A percentile compares a stretch with the other conserved stretches of the same genome.
These are phyloP conservation scores for Aspergillus sp. DNA, from an alignment of 2,329 filamentous ascomycete species.

Conservation along the genomic window DNA sequence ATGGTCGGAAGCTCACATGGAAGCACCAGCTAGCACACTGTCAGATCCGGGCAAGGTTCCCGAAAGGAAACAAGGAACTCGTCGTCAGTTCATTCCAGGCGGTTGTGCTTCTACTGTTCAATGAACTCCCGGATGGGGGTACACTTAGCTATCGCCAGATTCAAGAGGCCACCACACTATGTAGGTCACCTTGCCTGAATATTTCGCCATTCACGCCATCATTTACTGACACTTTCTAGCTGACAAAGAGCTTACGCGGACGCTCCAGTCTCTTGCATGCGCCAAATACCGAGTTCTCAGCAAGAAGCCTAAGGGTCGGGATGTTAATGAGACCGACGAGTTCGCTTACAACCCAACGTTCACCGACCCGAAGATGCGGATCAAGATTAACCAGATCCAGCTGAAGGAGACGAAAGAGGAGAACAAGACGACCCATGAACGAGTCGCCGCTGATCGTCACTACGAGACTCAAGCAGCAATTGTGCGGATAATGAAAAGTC, in stretches of 20 bases:
- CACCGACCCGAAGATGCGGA: slow-evolving; percentile 75
- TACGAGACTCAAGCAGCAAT: slow-evolving; percentile 98
- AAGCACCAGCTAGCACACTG: slow-evolving; percentile 93
- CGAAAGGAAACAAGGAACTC: slow-evolving; percentile 79
- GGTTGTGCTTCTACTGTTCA: slow-evolving; percentile 87
- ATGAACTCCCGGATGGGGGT: slow-evolving; percentile 63
- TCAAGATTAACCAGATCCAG: slow-evolving; percentile 99
- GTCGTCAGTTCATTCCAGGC: slow-evolving; percentile 91
- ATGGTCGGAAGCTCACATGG: slow-evolving; percentile 82
- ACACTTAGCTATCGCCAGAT: slow-evolving; percentile 76
- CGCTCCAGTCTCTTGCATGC: slow-evolving; percentile 91
- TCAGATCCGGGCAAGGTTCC: slow-evolving; percentile 77
- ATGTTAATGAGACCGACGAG: slow-evolving; percentile 74
- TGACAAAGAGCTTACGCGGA: slow-evolving; percentile 79
- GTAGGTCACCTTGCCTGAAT: slow-evolving; percentile 40
- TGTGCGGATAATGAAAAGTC: slow-evolving; percentile 93
- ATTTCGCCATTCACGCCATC: not conserved
- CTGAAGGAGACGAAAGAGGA: slow-evolving; percentile 94
- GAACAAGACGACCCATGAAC: slow-evolving; percentile 89
- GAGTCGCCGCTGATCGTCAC: slow-evolving; percentile 83
- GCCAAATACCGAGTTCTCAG: slow-evolving; percentile 79
- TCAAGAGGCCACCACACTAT: slow-evolving; percentile 69
- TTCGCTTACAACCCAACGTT: slow-evolving; percentile 82
- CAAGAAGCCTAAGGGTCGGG: slow-evolving; percentile 82
- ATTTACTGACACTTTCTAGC: slow-evolving; percentile 39